A percentile compares a stretch with the other conserved stretches of the same genome.
Conservation (phyloP, 2,329 filamentous ascomycete genomes). For the Nigrospora osmanthi region DNA sequence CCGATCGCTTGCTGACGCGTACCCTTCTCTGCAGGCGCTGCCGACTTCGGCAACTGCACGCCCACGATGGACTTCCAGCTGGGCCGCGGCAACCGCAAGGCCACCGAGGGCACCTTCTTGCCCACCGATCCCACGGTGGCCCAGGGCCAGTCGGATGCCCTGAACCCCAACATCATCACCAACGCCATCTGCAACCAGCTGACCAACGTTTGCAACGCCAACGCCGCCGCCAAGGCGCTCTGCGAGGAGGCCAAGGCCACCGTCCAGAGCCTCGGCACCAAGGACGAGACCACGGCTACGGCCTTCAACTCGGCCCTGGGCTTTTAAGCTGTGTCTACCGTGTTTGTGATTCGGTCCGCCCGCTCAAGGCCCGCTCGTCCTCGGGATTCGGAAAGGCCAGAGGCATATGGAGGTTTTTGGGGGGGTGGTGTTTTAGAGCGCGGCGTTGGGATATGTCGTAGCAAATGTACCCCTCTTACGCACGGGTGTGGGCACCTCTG, state of each 20-base stretch:
- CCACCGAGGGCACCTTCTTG: slow-evolving; percentile 50
- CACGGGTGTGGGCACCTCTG: too few species aligned
- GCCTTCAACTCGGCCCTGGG: slow-evolving; percentile 36
- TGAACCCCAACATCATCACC: slow-evolving; percentile 59
- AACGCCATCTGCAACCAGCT: slow-evolving; percentile 55
- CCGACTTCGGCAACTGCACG: slow-evolving; percentile 40
- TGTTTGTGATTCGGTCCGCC: neutral
- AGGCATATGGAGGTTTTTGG: too few species aligned
- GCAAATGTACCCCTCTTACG: too few species aligned
- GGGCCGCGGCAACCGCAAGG: slow-evolving; percentile 40
- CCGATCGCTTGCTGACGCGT: too few species aligned
- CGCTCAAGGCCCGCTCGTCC: neutral
- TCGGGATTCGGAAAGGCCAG: neutral
- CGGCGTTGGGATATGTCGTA: too few species aligned
- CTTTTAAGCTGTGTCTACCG: slow-evolving; percentile 16
- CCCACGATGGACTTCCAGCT: slow-evolving; percentile 49
- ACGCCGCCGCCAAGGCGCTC: slow-evolving; percentile 40
- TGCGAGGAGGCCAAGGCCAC: slow-evolving; percentile 40
- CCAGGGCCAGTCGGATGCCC: slow-evolving; percentile 45
- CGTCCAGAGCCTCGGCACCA: slow-evolving; percentile 40
- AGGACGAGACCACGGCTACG: slow-evolving; percentile 38
- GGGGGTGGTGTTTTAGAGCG: too few species aligned
- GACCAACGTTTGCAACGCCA: slow-evolving; percentile 51
- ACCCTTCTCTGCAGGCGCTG: slow-evolving; percentile 16
- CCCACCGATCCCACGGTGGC: slow-evolving; percentile 46